Evolutionary conservation across 495 filamentous ascomycete species (phyloP), one percentile per base, ranked within the genome.

Genomic region (Cairneyella variabilis): DNA sequence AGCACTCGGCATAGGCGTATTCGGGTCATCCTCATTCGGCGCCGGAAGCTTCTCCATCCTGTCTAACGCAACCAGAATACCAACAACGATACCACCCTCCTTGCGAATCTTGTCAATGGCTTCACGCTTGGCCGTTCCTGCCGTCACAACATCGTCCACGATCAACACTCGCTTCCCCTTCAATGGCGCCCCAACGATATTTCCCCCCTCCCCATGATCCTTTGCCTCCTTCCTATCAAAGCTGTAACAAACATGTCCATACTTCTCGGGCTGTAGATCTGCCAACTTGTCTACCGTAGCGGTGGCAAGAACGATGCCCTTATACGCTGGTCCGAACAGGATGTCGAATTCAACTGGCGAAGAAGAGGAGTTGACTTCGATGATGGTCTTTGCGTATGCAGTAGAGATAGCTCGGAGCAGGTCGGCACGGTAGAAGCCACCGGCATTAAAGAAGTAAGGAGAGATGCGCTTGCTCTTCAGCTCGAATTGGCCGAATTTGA

Each of bases 401-500:
- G 79, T 73, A 50, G 83, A 77, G 55, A 93, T 82, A 53, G 88
- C 80, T 51, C 77, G 75, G 52, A 93, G 80, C 17, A 95, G 79
- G 53, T 82, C 72, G 22, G 83, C 86, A 20, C 79, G 81, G 74
- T 91, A 85, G 73, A 97, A 90, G 59, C 85, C 79, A 27, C 89
- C 90, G 16, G 91, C 89, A 70, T 93, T 95, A 84, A 97, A 95
- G 80, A 98, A 97, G 81, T 97, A 97, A n/a, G 93, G 91, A 6
- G 90, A 96, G 63, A 83, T 79, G 57, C 93, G 90, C 59, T 86
- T 85, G 50, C 91, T 96, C 71, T 98, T 98, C 57, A 98, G 78
- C 50, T 82, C 84, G 76, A 85, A 97, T 61, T 78, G 83, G 66
- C 93, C 92, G 73, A 98, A 96, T 37, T 84, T 85, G 52, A 97